Conservation (phyloP, 106 monocot genomes). For the Dioscorea dumetorum region DNA sequence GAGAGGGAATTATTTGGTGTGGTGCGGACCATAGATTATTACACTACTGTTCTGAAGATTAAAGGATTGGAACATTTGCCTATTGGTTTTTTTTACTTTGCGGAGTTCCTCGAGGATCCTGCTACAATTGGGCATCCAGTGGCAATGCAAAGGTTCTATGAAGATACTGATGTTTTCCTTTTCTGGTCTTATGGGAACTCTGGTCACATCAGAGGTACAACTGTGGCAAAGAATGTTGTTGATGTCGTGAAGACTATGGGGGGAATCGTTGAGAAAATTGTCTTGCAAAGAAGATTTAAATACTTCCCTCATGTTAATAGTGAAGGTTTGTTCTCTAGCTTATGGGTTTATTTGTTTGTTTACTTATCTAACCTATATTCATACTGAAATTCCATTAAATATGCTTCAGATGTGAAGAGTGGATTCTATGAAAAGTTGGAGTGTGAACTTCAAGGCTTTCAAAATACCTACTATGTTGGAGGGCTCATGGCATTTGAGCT, state of each 20-base stretch:
- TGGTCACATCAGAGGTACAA: slow-evolving; percentile 24
- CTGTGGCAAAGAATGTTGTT: slow-evolving; percentile 20
- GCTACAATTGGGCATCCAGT: slow-evolving; percentile 42
- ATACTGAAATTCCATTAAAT: too few species aligned
- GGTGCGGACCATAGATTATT: slow-evolving; percentile 44
- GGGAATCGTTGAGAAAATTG: slow-evolving; percentile 31
- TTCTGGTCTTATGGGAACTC: slow-evolving; percentile 61
- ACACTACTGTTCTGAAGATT: slow-evolving; percentile 41
- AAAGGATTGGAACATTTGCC: slow-evolving; percentile 42
- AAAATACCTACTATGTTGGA: slow-evolving; percentile 52
- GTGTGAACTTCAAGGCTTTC: slow-evolving; percentile 43
- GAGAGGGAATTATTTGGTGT: slow-evolving; percentile 41
- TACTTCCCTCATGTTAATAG: slow-evolving; percentile 50
- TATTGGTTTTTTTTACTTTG: slow-evolving; percentile 49
- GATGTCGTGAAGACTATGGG: slow-evolving; percentile 39
- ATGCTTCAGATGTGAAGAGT: slow-evolving; percentile 31
- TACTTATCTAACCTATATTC: background rate
- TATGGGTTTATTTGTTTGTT: slow-evolving; percentile 1
- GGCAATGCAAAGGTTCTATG: slow-evolving; percentile 54
- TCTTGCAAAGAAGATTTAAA: slow-evolving; percentile 41
- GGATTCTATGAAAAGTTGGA: slow-evolving; percentile 45
- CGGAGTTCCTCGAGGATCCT: slow-evolving; percentile 52
- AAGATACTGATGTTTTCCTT: slow-evolving; percentile 38
- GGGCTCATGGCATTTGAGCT: slow-evolving; percentile 52
- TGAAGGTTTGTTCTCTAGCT: slow-evolving; percentile 22